These are phyloP conservation scores for Massarina eburnea DNA, from an alignment of 2,329 filamentous ascomycete species.

Conservation along the genomic window DNA sequence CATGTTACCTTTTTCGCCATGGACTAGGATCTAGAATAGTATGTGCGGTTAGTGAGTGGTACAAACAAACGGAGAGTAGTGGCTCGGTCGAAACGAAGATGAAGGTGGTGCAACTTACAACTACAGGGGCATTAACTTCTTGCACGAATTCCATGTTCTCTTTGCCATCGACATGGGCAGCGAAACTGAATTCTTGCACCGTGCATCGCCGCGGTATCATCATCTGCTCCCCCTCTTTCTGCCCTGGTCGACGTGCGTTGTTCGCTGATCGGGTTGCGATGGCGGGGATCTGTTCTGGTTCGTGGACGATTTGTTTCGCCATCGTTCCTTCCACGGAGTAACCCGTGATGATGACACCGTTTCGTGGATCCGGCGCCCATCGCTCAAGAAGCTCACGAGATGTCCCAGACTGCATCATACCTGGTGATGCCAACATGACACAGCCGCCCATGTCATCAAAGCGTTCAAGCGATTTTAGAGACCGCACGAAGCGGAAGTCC, in stretches of 20 bases:
- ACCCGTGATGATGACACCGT: slow-evolving; percentile 97
- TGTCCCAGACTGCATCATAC: slow-evolving; percentile 97
- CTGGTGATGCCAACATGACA: slow-evolving; percentile 95
- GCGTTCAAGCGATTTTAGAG: slow-evolving; percentile 86
- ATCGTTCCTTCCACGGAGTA: slow-evolving; percentile 99
- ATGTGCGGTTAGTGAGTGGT: background rate
- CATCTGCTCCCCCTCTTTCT: slow-evolving; percentile 75
- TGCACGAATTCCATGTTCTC: slow-evolving; percentile 98
- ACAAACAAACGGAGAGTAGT: background rate
- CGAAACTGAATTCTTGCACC: slow-evolving; percentile 92
- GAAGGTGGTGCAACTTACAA: slow-evolving; percentile 66
- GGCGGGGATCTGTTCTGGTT: slow-evolving; percentile 91
- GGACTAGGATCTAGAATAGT: slow-evolving; percentile 76
- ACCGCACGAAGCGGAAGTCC: slow-evolving; percentile 95
- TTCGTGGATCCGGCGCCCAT: slow-evolving; percentile 95
- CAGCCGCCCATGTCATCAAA: slow-evolving; percentile 96
- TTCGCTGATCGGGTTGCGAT: slow-evolving; percentile 68
- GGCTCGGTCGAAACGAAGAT: background rate
- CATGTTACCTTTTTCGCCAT: slow-evolving; percentile 98
- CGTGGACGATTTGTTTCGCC: slow-evolving; percentile 93
- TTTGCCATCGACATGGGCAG: slow-evolving; percentile 92
- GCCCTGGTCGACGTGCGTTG: slow-evolving; percentile 62
- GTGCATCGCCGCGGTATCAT: slow-evolving; percentile 93
- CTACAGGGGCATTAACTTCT: slow-evolving; percentile 85
- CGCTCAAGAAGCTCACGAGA: slow-evolving; percentile 89